A percentile compares a stretch with the other conserved stretches of the same genome.
Conservation (phyloP, 2,329 filamentous ascomycete genomes). For the Neofusicoccum kwambonambiense region DNA sequence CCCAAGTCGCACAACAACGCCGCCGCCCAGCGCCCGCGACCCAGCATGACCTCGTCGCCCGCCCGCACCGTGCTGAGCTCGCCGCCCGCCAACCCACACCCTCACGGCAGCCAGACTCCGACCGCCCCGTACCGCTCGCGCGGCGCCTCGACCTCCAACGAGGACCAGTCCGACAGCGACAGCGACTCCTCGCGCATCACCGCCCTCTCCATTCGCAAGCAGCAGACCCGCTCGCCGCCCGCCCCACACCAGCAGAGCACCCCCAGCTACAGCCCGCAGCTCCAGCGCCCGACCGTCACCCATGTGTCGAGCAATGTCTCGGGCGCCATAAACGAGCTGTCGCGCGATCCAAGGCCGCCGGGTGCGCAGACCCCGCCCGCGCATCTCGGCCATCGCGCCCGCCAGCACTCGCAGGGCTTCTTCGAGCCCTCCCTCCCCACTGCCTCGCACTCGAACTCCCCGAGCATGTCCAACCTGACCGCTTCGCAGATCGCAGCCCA, state of each 20-base stretch:
- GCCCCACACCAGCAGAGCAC: constrained; percentile 38
- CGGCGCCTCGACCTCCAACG: constrained; percentile 17
- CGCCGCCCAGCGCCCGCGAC: not conserved
- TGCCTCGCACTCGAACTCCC: constrained; percentile 55
- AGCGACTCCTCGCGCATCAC: constrained; percentile 41
- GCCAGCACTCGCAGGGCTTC: constrained; percentile 72
- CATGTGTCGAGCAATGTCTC: constrained; percentile 24
- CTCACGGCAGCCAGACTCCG: constrained; percentile 8
- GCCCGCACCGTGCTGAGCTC: constrained; percentile 10
- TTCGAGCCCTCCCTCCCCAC: constrained; percentile 74
- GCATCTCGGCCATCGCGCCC: constrained; percentile 55
- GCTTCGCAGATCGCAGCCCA: constrained; percentile 81
- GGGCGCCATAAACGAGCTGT: constrained; percentile 28
- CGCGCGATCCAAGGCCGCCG: constrained; percentile 43
- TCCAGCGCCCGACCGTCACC: constrained; percentile 15
- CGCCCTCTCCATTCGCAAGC: constrained; percentile 31
- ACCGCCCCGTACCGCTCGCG: not conserved
- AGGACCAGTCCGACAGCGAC: constrained; percentile 22
- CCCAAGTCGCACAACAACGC: constrained; percentile 12
- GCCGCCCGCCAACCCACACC: not conserved
- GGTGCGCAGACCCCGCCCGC: constrained; percentile 43
- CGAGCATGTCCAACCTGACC: constrained; percentile 51
- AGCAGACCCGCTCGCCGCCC: constrained; percentile 37
- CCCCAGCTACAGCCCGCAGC: constrained; percentile 28
- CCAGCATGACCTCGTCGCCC: constrained; percentile 15